These are phyloP conservation scores for Sphagnum fallax DNA, from an alignment of 228 moss, liverwort and hornwort genomes.

Conservation along the genomic window DNA sequence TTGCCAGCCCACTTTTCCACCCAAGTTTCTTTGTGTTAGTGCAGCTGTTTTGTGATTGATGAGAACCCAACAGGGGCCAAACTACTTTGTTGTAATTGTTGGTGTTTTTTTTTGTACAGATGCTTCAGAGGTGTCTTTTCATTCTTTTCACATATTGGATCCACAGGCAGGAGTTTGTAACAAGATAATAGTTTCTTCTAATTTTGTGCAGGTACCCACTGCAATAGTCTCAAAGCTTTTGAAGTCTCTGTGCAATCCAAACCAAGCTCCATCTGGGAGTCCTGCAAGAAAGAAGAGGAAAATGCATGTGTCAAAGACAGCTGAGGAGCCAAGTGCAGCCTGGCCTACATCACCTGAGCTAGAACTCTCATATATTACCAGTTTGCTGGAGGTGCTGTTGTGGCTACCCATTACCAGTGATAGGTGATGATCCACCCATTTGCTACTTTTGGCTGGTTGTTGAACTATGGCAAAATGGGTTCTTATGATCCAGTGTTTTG, in stretches of 20 bases:
- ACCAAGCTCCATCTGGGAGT: constrained; percentile 14
- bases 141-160: too few relatives aligned
- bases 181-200: too few relatives aligned
- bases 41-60: too few relatives aligned
- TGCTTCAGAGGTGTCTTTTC: too few relatives aligned
- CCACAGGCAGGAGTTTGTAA: too few relatives aligned
- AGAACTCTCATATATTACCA: constrained; percentile 32
- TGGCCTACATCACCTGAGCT: constrained; percentile 47
- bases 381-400: constrained; percentile 59
- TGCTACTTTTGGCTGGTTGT: background rate
- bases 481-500: too few relatives aligned
- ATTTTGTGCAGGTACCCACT: constrained; percentile 43
- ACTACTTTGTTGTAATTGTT: too few relatives aligned
- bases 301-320: constrained; percentile 25
- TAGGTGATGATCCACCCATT: constrained; percentile 21
- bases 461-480: too few relatives aligned
- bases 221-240: constrained; percentile 44
- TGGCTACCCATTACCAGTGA: constrained; percentile 66
- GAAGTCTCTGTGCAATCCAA: constrained; percentile 19
- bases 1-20: background rate
- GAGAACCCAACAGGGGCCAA: too few relatives aligned
- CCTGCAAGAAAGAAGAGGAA: constrained; percentile 48
- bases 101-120: too few relatives aligned
- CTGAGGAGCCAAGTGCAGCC: constrained; percentile 10
- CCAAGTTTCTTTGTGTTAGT: background rate